A percentile compares a stretch with the other conserved stretches of the same genome.
Evolutionary conservation across 768 basidiomycete genomes (phyloP).

Genomic region (Tulasnella sp.): DNA sequence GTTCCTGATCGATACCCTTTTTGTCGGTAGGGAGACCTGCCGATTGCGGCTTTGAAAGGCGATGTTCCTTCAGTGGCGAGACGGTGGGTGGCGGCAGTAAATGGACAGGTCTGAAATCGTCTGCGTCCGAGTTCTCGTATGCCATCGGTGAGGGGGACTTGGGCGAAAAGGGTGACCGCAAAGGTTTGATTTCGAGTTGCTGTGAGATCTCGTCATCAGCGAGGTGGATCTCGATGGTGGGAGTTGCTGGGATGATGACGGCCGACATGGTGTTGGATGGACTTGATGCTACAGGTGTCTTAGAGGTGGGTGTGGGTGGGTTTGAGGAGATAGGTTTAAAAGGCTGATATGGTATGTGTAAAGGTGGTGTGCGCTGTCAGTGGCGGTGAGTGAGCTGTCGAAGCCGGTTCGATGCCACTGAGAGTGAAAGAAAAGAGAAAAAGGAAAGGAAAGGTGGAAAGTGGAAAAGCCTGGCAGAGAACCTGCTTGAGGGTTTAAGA

Average conservation of each 20-base stretch:
- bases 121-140: constrained; percentile 59
- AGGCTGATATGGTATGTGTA: neutral
- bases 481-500: constrained; percentile 19
- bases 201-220: constrained; percentile 30
- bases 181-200: constrained; percentile 25
- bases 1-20: constrained; percentile 62
- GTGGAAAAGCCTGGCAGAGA: neutral
- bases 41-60: constrained; percentile 58
- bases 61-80: constrained; percentile 47
- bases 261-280: constrained; percentile 22
- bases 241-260: constrained; percentile 7
- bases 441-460: constrained; percentile 11
- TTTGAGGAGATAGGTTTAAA: constrained; percentile 14
- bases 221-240: constrained; percentile 34
- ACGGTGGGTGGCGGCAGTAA: constrained; percentile 51
- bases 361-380: constrained; percentile 25
- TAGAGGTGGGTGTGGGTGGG: neutral
- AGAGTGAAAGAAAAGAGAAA: constrained; percentile 22
- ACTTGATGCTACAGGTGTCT: constrained; percentile 16
- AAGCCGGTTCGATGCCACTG: constrained; percentile 23
- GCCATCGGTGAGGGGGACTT: constrained; percentile 40
- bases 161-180: constrained; percentile 24
- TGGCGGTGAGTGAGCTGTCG: constrained; percentile 19
- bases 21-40: constrained; percentile 45
- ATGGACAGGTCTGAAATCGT: constrained; percentile 46